Percentiles rank a stretch among this genome's conserved stretches.
Conservation (phyloP, 2,329 filamentous ascomycete species). For the Waltergamsia citrina region DNA sequence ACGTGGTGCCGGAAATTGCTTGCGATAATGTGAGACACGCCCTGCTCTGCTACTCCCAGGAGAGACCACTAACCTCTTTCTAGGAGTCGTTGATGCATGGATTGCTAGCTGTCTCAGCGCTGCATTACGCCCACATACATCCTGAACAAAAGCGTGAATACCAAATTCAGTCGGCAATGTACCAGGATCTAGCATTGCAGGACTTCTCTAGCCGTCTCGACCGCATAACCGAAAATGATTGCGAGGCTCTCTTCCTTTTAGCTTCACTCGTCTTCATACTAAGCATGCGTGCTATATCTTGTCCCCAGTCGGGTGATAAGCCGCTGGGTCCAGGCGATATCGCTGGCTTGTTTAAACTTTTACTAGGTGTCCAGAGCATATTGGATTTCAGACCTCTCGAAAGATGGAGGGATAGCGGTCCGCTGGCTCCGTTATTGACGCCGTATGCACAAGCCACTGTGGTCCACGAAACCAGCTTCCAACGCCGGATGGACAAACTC, state of each 20-base stretch:
- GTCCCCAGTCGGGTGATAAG: conserved; percentile 1
- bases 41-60: conserved; percentile 1
- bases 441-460: neutral
- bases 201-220: conserved; percentile 8
- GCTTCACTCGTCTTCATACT: conserved; percentile 10
- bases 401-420: neutral
- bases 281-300: conserved; percentile 9
- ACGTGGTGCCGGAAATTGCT: neutral
- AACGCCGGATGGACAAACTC: conserved; percentile 5
- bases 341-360: conserved; percentile 9
- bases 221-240: conserved; percentile 9
- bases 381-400: conserved; percentile 6
- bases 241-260: conserved; percentile 11
- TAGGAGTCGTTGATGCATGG: conserved; percentile 12
- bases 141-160: conserved; percentile 7
- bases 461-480: neutral
- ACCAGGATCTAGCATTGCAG: conserved; percentile 9
- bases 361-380: conserved; percentile 10
- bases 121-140: conserved; percentile 8
- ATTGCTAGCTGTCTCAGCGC: conserved; percentile 9
- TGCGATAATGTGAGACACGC: conserved; percentile 1
- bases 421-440: conserved; percentile 2
- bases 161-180: conserved; percentile 7
- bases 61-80: too few species aligned
- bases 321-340: conserved; percentile 7